Evolutionary conservation across 2,329 filamentous ascomycete genomes (phyloP).

Genomic region (Monosporascus sp.): DNA sequence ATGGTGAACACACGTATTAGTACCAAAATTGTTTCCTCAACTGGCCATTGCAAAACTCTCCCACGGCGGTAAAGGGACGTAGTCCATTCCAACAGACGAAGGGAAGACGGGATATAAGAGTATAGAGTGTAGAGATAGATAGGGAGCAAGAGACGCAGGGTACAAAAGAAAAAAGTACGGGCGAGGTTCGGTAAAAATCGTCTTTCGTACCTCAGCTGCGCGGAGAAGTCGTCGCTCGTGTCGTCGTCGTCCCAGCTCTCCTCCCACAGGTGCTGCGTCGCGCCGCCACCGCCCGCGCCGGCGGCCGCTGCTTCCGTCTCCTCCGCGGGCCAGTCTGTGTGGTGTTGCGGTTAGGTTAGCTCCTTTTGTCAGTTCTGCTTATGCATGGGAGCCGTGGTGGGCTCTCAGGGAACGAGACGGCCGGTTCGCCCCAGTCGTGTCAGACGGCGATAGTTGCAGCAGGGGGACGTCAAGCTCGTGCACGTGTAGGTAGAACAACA

Average conservation of each 20-base stretch:
- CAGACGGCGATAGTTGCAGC: not conserved
- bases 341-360: not conserved
- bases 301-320: slow-evolving; percentile 67
- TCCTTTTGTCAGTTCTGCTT: not conserved
- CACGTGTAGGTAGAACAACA: not conserved
- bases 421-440: too few relatives aligned
- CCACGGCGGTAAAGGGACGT: too few relatives aligned
- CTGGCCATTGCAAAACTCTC: not conserved
- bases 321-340: slow-evolving; percentile 82
- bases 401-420: too few relatives aligned
- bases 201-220: slow-evolving; percentile 76
- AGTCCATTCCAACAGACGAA: too few relatives aligned
- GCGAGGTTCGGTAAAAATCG: slow-evolving; percentile 4
- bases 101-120: not conserved
- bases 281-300: slow-evolving; percentile 54
- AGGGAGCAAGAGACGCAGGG: not conserved
- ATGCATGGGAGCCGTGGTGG: too few relatives aligned
- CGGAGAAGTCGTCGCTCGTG: slow-evolving; percentile 91
- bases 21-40: not conserved
- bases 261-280: slow-evolving; percentile 83
- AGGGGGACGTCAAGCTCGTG: not conserved
- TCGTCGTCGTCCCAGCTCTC: slow-evolving; percentile 99
- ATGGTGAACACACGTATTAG: slow-evolving; percentile 1
- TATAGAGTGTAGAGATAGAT: not conserved
- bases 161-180: not conserved